Evolutionary conservation across 805 yeast genomes (phyloP).

Genomic region (Saccharomycopsis babjevae): DNA sequence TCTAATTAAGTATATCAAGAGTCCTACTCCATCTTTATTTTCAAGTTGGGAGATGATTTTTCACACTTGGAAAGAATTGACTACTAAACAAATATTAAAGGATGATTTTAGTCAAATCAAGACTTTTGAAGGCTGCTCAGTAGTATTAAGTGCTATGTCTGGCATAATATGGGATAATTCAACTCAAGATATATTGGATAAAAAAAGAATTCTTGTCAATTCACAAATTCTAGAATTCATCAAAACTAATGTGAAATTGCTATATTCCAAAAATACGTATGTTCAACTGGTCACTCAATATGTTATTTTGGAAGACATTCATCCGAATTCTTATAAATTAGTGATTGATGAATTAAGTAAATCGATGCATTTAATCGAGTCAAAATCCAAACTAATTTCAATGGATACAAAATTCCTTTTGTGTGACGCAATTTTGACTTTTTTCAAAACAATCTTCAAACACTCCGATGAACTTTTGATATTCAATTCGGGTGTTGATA

Average conservation of each 20-base stretch:
- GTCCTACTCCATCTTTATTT: neutral
- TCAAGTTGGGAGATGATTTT: neutral
- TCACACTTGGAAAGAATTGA: neutral
- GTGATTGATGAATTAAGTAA: neutral
- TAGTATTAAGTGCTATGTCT: neutral
- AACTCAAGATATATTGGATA: neutral
- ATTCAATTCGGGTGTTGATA: neutral
- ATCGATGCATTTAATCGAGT: neutral
- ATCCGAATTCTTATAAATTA: constrained; percentile 1
- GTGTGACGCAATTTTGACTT: neutral
- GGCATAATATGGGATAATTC: neutral
- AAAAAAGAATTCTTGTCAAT: neutral
- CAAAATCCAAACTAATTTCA: neutral
- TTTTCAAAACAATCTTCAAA: neutral
- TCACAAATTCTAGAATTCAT: constrained; percentile 1
- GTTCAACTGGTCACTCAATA: constrained; percentile 1
- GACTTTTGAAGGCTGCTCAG: constrained; percentile 1
- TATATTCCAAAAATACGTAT: neutral
- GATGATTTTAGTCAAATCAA: neutral
- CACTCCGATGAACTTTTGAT: neutral
- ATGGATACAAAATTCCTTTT: neutral
- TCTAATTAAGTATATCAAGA: neutral
- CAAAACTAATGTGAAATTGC: neutral
- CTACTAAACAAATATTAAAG: neutral
- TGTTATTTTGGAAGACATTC: constrained; percentile 4